Evolutionary conservation across 1,139 yeast species (phyloP), one percentile per base, ranked within the genome.

Genomic region (Kazachstania sp.): DNA sequence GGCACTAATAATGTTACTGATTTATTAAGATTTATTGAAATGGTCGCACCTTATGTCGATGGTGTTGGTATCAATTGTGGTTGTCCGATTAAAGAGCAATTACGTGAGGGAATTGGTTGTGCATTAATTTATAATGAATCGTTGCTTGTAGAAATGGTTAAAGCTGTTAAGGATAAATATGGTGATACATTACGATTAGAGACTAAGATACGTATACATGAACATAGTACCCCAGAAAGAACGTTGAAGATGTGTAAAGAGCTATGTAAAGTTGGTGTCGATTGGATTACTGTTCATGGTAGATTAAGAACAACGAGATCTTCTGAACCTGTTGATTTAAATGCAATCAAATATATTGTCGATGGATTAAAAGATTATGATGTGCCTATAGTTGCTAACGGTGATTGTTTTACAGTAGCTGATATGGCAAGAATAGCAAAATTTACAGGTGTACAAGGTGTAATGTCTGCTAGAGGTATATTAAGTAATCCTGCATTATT

Each of bases 11-110:
- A 88, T 61, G 85, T 83, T 4, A 77, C 79, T n/a, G 97, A 92
- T 64, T 69, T 92, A 48, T 64, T 85, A 37, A 75, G 92, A 50
- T 90, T 94, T 60, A 88, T 86, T 2, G 87, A 83, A 47, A 81
- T 92, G 88, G 80, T 90, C n/a, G 78, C 78, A 52, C 95, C 95
- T 0, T 86, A 78, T 60, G 92, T 87, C 40, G 97, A 92, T 66
- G 98, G 95, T 1, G 81, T 92, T 31, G 97, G 98, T 0, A 73
- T 92, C 48, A 94, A 92, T 70, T 92, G 98, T 68, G 98, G 98
- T 0, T 92, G 98, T 67, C 98, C 98, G 1, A 88, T 92, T 45
- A 85, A 83, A 54, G 97, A 92, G 55, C 98, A 92, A 64, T 86
- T 86, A 5, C 75, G 95, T 42, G 97, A 88, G 64, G 98, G 98